These are phyloP conservation scores for Boletellus ananas DNA, from an alignment of 768 basidiomycete species.

Conservation along the genomic window DNA sequence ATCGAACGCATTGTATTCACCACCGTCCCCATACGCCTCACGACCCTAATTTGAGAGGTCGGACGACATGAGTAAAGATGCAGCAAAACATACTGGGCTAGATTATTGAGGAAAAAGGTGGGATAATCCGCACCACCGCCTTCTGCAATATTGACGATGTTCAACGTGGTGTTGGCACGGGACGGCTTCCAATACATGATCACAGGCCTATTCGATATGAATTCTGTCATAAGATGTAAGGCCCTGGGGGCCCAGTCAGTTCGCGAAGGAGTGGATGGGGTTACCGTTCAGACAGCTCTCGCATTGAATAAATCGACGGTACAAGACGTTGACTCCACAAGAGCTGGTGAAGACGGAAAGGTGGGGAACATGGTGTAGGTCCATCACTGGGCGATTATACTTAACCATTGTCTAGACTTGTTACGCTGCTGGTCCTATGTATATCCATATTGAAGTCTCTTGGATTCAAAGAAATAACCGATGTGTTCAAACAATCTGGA, in stretches of 20 bases:
- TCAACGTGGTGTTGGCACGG: not conserved
- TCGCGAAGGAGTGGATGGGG: too few relatives aligned
- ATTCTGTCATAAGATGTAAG: too few relatives aligned
- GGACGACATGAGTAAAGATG: too few relatives aligned
- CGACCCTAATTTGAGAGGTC: too few relatives aligned
- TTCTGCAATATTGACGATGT: too few relatives aligned
- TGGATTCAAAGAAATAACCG: not conserved
- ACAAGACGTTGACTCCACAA: not conserved
- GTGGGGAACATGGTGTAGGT: not conserved
- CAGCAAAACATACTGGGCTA: too few relatives aligned
- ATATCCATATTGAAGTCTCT: not conserved
- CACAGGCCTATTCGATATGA: not conserved
- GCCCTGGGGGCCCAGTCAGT: too few relatives aligned
- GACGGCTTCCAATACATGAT: not conserved
- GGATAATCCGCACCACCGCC: too few relatives aligned
- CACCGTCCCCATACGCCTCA: too few relatives aligned
- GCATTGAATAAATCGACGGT: not conserved
- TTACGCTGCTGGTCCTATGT: not conserved
- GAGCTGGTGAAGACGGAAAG: not conserved
- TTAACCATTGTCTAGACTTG: not conserved
- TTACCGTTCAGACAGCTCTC: not conserved
- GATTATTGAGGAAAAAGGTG: too few relatives aligned
- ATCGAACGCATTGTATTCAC: too few relatives aligned
- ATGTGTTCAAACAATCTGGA: not conserved
- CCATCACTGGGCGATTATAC: not conserved